A percentile compares a stretch with the other conserved stretches of the same genome.
phyloP scores from a whole-genome alignment of 139 green algal genomes.

The Astrephomene gubernaculifera region DNA sequence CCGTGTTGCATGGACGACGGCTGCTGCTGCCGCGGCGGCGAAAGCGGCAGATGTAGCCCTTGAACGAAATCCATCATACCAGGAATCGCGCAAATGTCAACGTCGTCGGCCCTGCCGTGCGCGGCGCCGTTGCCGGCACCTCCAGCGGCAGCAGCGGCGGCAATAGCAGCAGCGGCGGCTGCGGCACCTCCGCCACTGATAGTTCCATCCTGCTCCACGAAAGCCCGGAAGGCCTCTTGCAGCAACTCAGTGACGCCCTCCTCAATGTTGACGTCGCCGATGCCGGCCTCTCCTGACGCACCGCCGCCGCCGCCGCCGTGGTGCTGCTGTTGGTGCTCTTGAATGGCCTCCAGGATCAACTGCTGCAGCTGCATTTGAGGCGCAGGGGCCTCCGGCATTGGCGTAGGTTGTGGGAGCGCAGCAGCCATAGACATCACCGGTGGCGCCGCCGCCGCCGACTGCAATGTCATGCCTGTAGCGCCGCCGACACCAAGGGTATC shows the following conservation, averaged over 20 bases:
- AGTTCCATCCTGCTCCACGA: not conserved
- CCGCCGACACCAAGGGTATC: not conserved
- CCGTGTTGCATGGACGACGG: not conserved
- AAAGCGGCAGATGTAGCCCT: not conserved
- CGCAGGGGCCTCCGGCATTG: not conserved
- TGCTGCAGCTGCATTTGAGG: not conserved
- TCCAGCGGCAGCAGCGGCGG: not conserved
- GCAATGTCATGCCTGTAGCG: not conserved
- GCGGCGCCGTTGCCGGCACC: too few relatives aligned
- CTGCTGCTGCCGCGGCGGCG: not conserved
- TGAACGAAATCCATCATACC: constrained; percentile 20
- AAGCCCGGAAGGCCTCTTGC: constrained; percentile 2
- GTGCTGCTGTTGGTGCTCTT: not conserved
- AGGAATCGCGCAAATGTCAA: not conserved
- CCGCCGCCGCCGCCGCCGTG: too few relatives aligned
- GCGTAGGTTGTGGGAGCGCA: not conserved
- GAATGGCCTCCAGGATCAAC: not conserved
- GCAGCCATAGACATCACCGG: not conserved
- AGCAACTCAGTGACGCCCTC: not conserved
- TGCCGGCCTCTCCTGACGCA: not conserved
- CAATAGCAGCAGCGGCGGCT: too few relatives aligned
- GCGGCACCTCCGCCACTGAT: too few relatives aligned
- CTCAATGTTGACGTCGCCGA: not conserved
- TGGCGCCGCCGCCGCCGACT: not conserved
- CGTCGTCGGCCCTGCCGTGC: not conserved